Conservation (phyloP, 352 stramenopile species). For the Blastocystis sp. region DNA sequence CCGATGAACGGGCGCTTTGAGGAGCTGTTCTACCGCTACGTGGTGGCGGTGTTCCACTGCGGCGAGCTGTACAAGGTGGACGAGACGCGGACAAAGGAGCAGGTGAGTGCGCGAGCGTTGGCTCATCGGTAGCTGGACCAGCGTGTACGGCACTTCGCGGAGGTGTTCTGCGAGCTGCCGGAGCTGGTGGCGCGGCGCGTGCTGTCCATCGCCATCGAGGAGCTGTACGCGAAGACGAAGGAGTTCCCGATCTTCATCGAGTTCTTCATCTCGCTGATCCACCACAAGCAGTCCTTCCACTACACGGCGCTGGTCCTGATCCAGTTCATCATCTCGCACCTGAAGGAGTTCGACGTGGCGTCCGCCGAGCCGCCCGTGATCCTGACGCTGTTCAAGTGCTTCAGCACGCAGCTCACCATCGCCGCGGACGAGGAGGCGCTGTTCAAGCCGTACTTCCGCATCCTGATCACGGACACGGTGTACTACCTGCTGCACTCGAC, state of each 20-base stretch:
- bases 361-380: constrained; percentile 17
- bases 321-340: constrained; percentile 47
- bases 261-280: constrained; percentile 43
- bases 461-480: constrained; percentile 36
- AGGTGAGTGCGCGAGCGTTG: not conserved
- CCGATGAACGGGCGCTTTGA: constrained; percentile 33
- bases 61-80: constrained; percentile 46
- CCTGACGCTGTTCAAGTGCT: constrained; percentile 14
- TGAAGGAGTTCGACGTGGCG: constrained; percentile 9
- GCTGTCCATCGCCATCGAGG: constrained; percentile 5
- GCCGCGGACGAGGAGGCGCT: constrained; percentile 14
- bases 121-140: not conserved
- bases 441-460: constrained; percentile 17
- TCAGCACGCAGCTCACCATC: constrained; percentile 50
- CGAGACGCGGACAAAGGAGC: not conserved
- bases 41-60: constrained; percentile 37
- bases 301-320: constrained; percentile 35
- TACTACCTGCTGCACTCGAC: not conserved
- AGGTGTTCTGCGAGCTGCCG: constrained; percentile 22
- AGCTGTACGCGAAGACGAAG: constrained; percentile 35
- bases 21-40: constrained; percentile 39
- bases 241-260: constrained; percentile 49
- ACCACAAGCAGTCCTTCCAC: not conserved
- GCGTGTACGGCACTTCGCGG: constrained; percentile 3
- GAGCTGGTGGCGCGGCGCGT: constrained; percentile 29